Base-by-base conservation (phyloP, 169 alveolate species). In the Eimeria praecox region DNA sequence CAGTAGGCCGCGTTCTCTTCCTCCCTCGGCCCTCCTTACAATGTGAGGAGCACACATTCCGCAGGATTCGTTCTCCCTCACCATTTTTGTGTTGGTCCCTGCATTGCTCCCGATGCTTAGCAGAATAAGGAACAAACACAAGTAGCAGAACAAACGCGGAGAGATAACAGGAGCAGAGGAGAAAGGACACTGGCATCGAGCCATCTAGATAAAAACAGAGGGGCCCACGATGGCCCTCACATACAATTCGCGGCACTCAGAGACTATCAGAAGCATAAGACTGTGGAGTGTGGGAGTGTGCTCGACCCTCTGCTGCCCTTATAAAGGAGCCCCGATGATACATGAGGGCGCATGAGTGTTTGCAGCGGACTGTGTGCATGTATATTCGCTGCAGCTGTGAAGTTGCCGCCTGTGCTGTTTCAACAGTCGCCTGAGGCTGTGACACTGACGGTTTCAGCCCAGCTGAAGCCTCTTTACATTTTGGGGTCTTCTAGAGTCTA, bases 1-100 rank as follows among this genome's bases (percentile, higher is more conserved):
- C 52, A 18, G 92, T 86, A 52, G 92, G 92, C 46, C 78, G n/a
- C 62, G 78, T 86, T n/a, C 35, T 86, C 62, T 86, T 86, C 56
- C 64, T 59, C n/a, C 44, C 54, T 2, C 59, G 56, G 40, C 75
- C 78, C 38, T 44, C 78, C 22, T 40, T 86, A 44, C 66, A 56
- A 69, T 56, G 92, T 86, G 78, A 86, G 92, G 49, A 0, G 49
- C 30, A 33, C 20, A 33, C 49, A 10, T 24, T 12, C 16, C 9
- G 49, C 80, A 2, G 46, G 49, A 69, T 69, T 30, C 46, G 49
- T 69, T 69, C 24, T 35, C 24, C 49, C 75, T 18, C 40, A 44
- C 49, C 46, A 69, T 35, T 69, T 8, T 69, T 33, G 80, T n/a
- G 27, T 69, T 33, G 8, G 14, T 69, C 14, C 80, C n/a, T 69